Base-by-base conservation (phyloP, 805 yeast genomes). In the Monosporozyma aquatica region DNA sequence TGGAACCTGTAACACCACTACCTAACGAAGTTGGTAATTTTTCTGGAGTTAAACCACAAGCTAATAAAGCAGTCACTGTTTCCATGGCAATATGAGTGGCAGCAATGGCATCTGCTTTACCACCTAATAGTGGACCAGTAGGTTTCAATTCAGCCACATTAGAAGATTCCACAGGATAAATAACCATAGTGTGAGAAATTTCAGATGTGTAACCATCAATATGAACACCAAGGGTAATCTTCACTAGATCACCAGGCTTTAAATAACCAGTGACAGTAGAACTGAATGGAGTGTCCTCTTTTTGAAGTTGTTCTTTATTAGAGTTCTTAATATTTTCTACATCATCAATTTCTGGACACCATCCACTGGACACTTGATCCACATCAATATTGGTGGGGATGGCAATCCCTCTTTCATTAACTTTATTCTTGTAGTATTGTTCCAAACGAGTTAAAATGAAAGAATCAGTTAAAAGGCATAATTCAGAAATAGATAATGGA, bases 201-300 rank as follows among this genome's bases (percentile, higher is more conserved):
- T 78, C 76, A 1, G 95, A 79, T 10, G 97, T 84, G 68, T 89
- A 92, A 43, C 98, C 98, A 64, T 92, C 98, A 52, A 92, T 76
- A 50, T 92, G 97, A 46, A 82, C 89, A 38, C 97, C 98, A 23
- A 90, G 70, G 10, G 83, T 69, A 44, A 92, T 74, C 47, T 90
- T 89, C 26, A 86, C 86, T 38, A 89, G 71, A 61, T 92, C 97
- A 40, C 97, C 97, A 20, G 78, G 76, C 42, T 61, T 61, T 50
- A 66, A 55, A 15, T 54, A 27, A 34, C 61, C 61, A 25, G 53
- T 48, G 7, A 53, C 50, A 13, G 54, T 43, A 6, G 61, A 56
- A 24, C 38, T 38, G 26, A 53, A 50, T 30, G 54, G 44, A 14
- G 54, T 35, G 23, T 52, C 53, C 6, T 37, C 42, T 9, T 43